These are phyloP conservation scores for Effrenium voratum DNA, from an alignment of 73 alveolate species.

Conservation along the genomic window DNA sequence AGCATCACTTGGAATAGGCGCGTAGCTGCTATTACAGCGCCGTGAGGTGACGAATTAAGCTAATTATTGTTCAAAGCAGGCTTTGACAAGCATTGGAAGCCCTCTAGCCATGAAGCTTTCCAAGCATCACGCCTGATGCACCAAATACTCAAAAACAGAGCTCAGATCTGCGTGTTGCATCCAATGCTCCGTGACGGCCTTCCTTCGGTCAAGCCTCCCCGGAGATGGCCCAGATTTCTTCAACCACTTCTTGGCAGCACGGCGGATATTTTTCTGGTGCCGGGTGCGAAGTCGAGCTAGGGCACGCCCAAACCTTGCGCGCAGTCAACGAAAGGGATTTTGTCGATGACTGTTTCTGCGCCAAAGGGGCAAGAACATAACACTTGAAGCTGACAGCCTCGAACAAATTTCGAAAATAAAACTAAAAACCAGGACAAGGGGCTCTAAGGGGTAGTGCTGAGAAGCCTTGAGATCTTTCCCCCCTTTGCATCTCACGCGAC, in stretches of 20 bases:
- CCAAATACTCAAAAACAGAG: not conserved
- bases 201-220: not conserved
- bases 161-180: not conserved
- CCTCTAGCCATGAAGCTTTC: no score
- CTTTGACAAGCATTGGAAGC: no score
- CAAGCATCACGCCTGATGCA: not conserved
- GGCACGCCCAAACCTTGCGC: not conserved
- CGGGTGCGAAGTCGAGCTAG: not conserved
- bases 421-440: not conserved
- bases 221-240: not conserved
- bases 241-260: not conserved
- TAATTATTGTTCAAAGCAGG: no score
- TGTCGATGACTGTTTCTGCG: not conserved
- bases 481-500: not conserved
- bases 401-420: not conserved
- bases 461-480: not conserved
- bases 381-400: not conserved
- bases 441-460: not conserved
- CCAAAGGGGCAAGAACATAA: not conserved
- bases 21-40: no score
- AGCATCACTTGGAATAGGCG: no score
- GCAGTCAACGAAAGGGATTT: not conserved
- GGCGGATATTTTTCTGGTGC: not conserved
- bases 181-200: not conserved
- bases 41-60: no score